Percentiles rank a stretch among this genome's conserved stretches.
These are phyloP conservation scores for Curvularia verruculosa DNA, from an alignment of 2,329 filamentous ascomycete genomes.

Conservation along the genomic window DNA sequence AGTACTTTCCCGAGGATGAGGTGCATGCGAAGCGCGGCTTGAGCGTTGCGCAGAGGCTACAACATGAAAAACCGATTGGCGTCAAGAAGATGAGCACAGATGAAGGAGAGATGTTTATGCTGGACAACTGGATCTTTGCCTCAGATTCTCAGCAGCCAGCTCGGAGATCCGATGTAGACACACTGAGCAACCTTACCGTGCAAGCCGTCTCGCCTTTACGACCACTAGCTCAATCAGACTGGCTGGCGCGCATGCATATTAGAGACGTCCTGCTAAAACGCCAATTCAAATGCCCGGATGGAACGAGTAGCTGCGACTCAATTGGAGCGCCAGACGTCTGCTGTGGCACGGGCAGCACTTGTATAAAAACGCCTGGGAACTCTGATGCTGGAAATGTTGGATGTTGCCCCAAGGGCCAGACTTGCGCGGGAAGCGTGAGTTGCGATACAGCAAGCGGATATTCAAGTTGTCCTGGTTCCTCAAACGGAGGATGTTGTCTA, in stretches of 20 bases:
- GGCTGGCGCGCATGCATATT: constrained; percentile 47
- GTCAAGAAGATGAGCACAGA: constrained; percentile 75
- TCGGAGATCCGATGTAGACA: constrained; percentile 16
- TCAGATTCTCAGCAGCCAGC: constrained; percentile 21
- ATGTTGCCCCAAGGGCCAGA: constrained; percentile 72
- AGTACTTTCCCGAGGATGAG: constrained; percentile 58
- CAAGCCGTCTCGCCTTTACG: constrained; percentile 35
- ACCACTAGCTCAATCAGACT: constrained; percentile 34
- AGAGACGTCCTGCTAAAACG: constrained; percentile 57
- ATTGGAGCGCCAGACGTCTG: constrained; percentile 75
- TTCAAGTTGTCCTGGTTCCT: constrained; percentile 66
- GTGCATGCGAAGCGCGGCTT: constrained; percentile 50
- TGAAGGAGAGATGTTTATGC: constrained; percentile 74
- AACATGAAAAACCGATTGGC: constrained; percentile 60
- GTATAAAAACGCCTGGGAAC: constrained; percentile 55
- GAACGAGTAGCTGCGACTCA: constrained; percentile 67
- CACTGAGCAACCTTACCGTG: constrained; percentile 29
- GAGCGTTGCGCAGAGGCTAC: constrained; percentile 49
- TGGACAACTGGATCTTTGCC: constrained; percentile 66
- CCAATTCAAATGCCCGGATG: constrained; percentile 69
- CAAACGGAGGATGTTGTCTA: constrained; percentile 79
- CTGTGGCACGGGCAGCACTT: constrained; percentile 70
- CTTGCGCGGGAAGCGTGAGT: constrained; percentile 68
- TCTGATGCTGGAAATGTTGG: constrained; percentile 73
- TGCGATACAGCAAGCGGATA: constrained; percentile 66